These are phyloP conservation scores for Prinsepia uniflora DNA, from an alignment of 306 rosid genomes.

Conservation along the genomic window DNA sequence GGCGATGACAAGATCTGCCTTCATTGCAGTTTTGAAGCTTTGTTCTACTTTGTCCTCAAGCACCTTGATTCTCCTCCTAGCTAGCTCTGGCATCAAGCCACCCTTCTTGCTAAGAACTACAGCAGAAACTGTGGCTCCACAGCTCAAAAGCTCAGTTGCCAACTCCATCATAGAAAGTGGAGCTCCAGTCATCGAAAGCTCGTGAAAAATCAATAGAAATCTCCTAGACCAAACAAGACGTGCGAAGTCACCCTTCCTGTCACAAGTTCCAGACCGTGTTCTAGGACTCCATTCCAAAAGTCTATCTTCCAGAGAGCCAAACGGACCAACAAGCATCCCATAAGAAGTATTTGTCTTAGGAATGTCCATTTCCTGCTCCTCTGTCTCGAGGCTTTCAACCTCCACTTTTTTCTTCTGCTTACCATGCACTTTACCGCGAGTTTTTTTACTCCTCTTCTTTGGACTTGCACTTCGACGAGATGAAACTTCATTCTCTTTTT, in stretches of 20 bases:
- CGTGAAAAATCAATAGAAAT: slow-evolving; percentile 78
- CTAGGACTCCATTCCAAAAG: slow-evolving; percentile 66
- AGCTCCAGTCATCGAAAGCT: slow-evolving; percentile 95
- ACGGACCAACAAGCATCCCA: slow-evolving; percentile 87
- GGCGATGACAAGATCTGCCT: slow-evolving; percentile 77
- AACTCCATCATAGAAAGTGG: slow-evolving; percentile 94
- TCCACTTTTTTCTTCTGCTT: slow-evolving; percentile 37
- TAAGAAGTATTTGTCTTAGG: slow-evolving; percentile 63
- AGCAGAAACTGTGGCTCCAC: slow-evolving; percentile 79
- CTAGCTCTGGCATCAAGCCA: slow-evolving; percentile 86
- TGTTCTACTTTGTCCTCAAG: slow-evolving; percentile 67
- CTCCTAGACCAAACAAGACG: slow-evolving; percentile 72
- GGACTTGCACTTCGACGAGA: slow-evolving; percentile 32
- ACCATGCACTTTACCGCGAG: slow-evolving; percentile 43
- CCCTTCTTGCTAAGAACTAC: slow-evolving; percentile 88
- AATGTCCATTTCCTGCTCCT: slow-evolving; percentile 54
- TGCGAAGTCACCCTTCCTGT: slow-evolving; percentile 64
- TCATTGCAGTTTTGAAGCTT: slow-evolving; percentile 72
- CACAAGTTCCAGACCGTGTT: slow-evolving; percentile 61
- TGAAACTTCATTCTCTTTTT: slow-evolving; percentile 38
- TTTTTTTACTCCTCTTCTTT: slow-evolving; percentile 51
- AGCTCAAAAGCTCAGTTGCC: slow-evolving; percentile 85
- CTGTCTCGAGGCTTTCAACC: slow-evolving; percentile 42
- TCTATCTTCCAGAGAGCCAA: slow-evolving; percentile 65
- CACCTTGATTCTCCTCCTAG: slow-evolving; percentile 70